Evolutionary conservation across 2,329 filamentous ascomycete genomes (phyloP), one percentile per base, ranked within the genome.

Genomic region (Cladophialophora immunda): DNA sequence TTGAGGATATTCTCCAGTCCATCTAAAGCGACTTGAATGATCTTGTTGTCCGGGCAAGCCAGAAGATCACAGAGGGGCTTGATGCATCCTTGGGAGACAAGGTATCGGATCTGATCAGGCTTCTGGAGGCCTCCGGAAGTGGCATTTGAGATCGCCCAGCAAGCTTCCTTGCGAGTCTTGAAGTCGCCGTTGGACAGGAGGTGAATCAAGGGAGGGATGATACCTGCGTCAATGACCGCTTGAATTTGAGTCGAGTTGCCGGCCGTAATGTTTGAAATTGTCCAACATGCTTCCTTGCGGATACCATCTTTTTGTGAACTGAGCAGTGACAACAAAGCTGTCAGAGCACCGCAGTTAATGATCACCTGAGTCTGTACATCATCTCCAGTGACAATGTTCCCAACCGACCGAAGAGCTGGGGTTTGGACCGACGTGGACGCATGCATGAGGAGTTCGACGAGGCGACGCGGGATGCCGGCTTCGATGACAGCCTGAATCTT

Each of bases 401-500:
- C 95, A 61, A 99, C 95, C 0, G 95, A 99, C 73, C 95, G 92
- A 65, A 99, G 91, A 56, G 95, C 95, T 53, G 95, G 95, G 2
- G 95, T 99, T 84, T 99, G 95, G 64, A 99, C 95, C 0, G 95
- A 98, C 67, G 95, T 99, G 22, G 95, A 98, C 45, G 94, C 93
- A 78, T 99, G 95, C 91, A 97, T 97, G 71, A 99, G 88, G 64
- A 99, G 88, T 85, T 99, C 95, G 4, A 99, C 95, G 7, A 99
- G 89, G 70, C 95, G 91, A 72, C 95, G 94, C 69, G 95, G 95
- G 70, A 99, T 99, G 73, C 95, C 94, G 53, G 94, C 95, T 83
- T 99, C 95, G 75, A 99, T 98, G 64, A 99, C 95, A 55, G 95
- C 94, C 82, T 99, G 95, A 71, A 99, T 99, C 86, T 99, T 99